A percentile compares a stretch with the other conserved stretches of the same genome.
These are phyloP conservation scores for Colletotrichum musae DNA, from an alignment of 2,329 filamentous ascomycete species.

Conservation along the genomic window DNA sequence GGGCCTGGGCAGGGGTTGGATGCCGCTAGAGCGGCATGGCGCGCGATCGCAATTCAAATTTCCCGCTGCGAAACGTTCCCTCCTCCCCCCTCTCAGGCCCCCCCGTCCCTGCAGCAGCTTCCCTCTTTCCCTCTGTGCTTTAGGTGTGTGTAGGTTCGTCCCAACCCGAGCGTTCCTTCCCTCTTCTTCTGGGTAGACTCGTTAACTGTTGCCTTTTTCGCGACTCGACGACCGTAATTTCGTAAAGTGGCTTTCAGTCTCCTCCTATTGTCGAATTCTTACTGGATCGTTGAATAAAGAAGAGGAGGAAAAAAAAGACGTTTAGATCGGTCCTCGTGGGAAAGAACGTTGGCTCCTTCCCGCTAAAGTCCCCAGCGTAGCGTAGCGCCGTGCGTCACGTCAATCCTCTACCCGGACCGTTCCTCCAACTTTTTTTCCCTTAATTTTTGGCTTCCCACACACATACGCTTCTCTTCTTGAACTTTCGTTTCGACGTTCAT, in stretches of 20 bases:
- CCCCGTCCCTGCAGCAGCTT: background rate
- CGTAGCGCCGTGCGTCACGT: slow-evolving; percentile 24
- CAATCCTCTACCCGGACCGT: slow-evolving; percentile 31
- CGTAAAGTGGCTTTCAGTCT: no score
- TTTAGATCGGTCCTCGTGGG: slow-evolving; percentile 32
- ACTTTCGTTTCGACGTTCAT: background rate
- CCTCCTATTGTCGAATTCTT: no score
- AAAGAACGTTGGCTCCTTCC: slow-evolving; percentile 24
- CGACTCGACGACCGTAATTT: slow-evolving; percentile 1
- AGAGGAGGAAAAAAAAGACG: no score
- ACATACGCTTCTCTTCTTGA: background rate
- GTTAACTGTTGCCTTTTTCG: background rate
- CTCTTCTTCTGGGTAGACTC: background rate
- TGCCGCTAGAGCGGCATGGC: slow-evolving; percentile 30
- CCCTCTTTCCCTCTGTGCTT: background rate
- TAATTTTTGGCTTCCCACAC: slow-evolving; percentile 8
- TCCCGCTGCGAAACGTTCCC: slow-evolving; percentile 25
- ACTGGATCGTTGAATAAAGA: background rate
- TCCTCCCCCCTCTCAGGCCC: slow-evolving; percentile 11
- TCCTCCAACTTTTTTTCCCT: slow-evolving; percentile 8
- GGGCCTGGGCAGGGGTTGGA: slow-evolving; percentile 13
- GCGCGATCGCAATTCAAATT: slow-evolving; percentile 40
- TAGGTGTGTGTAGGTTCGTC: background rate
- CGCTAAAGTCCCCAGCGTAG: slow-evolving; percentile 2
- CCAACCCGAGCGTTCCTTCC: background rate